These are phyloP conservation scores for Coprinellus aureogranulatus DNA, from an alignment of 768 basidiomycete species.

Conservation along the genomic window DNA sequence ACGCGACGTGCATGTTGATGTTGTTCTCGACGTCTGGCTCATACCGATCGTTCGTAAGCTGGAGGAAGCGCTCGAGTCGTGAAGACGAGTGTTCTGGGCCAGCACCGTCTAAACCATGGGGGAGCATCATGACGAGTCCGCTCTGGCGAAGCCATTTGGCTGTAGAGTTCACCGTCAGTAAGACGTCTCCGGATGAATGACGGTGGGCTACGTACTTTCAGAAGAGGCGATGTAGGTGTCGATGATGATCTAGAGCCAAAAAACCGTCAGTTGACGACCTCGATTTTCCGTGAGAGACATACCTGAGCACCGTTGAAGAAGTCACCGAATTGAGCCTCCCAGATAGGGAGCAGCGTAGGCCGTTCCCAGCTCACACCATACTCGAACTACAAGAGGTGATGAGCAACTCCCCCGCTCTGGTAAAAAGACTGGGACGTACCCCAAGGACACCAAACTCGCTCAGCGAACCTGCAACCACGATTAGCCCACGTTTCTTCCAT, in stretches of 20 bases:
- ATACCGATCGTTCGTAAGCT: constrained; percentile 77
- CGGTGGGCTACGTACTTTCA: constrained; percentile 80
- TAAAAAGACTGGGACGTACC: too few species aligned
- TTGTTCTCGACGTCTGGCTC: constrained; percentile 38
- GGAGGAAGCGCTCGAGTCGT: constrained; percentile 87
- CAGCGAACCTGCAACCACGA: constrained; percentile 59
- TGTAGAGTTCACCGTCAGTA: too few species aligned
- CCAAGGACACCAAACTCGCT: constrained; percentile 90
- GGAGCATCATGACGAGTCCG: constrained; percentile 79
- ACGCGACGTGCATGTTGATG: constrained; percentile 82
- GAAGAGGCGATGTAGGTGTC: constrained; percentile 85
- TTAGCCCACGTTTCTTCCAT: neutral
- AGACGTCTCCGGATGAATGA: too few species aligned
- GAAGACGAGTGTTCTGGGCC: constrained; percentile 93
- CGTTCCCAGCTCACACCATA: constrained; percentile 89
- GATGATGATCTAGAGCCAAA: constrained; percentile 57
- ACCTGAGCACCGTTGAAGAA: constrained; percentile 86
- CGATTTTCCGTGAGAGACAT: constrained; percentile 14
- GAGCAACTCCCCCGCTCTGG: too few species aligned
- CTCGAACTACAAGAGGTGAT: too few species aligned
- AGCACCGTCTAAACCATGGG: constrained; percentile 89
- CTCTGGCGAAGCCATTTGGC: constrained; percentile 95
- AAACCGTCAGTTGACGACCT: neutral
- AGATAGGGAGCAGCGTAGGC: constrained; percentile 78
- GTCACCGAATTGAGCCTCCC: constrained; percentile 96